Base-by-base conservation (phyloP, 345 rosid species). In the Hypericum perforatum region DNA sequence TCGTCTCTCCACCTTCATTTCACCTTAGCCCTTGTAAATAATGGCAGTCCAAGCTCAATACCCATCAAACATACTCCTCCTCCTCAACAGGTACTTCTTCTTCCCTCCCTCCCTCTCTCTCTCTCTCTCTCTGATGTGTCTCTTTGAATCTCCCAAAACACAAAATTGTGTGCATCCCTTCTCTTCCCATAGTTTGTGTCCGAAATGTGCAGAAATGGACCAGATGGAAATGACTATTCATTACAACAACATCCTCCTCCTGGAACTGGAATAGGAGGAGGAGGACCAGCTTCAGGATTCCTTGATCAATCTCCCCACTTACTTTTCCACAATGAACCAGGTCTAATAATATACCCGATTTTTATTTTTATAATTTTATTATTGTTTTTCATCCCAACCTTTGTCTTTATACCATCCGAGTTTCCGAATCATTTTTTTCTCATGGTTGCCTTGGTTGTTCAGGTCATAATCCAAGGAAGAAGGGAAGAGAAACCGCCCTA, bases 401-500 rank as follows among this genome's bases (percentile, higher is more conserved):
- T 36, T 36, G 44, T 22, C 41, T 39, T 29, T 37, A 8, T 32
- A 45, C 15, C 37, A 36, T 6, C 32, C 36, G 29, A 16, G 43
- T 43, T 38, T 61, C 41, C 37, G 29, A 40, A 7, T 15, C 8
- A 8, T 39, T 49, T 9, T 16, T 22, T 49, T 9, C 29, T 22
- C 16, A 55, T 37, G 45, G 9, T 54, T 10, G 13, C 48, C 12
- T 32, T 59, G 45, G 69, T 46, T 63, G 57, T 8, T 16, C 50
- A 8, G 45, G 37, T 41, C 64, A 11, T 57, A 74, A 72, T 62
- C 67, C 77, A 39, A 69, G 94, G 54, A 87, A 84, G 63, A 76
- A 95, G 67, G 77, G 77, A 22, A 76, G 91, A 76, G 82, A 79
- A 68, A 63, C 52, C 44, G 56, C 40, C n/a, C 16, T 12, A 22